Percentiles rank a stretch among this genome's conserved stretches.
Conservation (phyloP, 2,329 filamentous ascomycete genomes). For the Exophiala xenobiotica region DNA sequence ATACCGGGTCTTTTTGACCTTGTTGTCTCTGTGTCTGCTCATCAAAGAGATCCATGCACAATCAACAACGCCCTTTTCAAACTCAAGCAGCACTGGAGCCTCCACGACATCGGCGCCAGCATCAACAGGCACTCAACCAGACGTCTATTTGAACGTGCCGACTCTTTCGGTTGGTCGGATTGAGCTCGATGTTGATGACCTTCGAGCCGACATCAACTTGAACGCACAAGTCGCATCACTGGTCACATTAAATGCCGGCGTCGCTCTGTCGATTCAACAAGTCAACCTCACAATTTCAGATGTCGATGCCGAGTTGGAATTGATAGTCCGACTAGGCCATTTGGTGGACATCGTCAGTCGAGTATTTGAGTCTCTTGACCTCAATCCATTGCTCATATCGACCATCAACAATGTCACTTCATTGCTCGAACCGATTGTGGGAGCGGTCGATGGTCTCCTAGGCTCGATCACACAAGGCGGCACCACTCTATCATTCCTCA, state of each 20-base stretch:
- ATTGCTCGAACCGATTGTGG: constrained; percentile 55
- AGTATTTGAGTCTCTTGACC: constrained; percentile 58
- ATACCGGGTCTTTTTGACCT: neutral
- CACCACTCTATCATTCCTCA: constrained; percentile 54
- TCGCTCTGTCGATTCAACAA: constrained; percentile 47
- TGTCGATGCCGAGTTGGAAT: constrained; percentile 58
- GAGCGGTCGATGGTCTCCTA: constrained; percentile 58
- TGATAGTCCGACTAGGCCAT: constrained; percentile 60
- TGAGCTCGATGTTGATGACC: constrained; percentile 60
- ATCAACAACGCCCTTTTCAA: neutral
- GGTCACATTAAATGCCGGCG: constrained; percentile 54
- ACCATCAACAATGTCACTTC: constrained; percentile 55
- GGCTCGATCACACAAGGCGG: constrained; percentile 59
- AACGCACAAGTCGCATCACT: constrained; percentile 60
- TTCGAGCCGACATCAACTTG: constrained; percentile 60
- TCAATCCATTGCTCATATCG: constrained; percentile 61
- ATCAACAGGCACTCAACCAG: constrained; percentile 42
- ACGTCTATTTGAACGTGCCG: constrained; percentile 59
- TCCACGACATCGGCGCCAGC: neutral
- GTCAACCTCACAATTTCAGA: constrained; percentile 64
- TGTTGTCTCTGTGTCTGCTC: neutral
- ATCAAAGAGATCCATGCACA: neutral
- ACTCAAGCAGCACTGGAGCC: neutral
- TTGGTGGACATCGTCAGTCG: constrained; percentile 62
- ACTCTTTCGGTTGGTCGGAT: constrained; percentile 60